Conservation (phyloP, 805 yeast genomes). For the Yarrowia sp. region DNA sequence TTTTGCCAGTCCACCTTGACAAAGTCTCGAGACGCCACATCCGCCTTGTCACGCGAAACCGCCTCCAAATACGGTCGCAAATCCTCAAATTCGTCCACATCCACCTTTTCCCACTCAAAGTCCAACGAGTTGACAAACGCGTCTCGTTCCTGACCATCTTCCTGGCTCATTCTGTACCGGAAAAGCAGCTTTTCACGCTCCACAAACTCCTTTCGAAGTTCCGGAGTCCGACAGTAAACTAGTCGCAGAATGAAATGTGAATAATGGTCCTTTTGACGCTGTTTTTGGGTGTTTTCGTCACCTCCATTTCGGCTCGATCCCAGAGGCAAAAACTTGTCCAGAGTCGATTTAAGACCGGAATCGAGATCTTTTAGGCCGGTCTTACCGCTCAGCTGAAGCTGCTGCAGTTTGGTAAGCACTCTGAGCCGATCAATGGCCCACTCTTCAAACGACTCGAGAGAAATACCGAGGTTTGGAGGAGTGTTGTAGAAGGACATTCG, state of each 20-base stretch:
- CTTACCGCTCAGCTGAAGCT: constrained; percentile 47
- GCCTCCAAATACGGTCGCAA: constrained; percentile 52
- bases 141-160: constrained; percentile 63
- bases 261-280: constrained; percentile 84
- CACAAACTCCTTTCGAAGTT: constrained; percentile 73
- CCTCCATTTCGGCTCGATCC: constrained; percentile 36
- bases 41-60: constrained; percentile 39
- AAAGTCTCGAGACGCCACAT: constrained; percentile 38
- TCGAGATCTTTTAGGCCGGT: constrained; percentile 81
- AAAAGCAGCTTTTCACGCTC: constrained; percentile 73
- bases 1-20: constrained; percentile 85
- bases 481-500: constrained; percentile 69
- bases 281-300: constrained; percentile 39
- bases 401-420: constrained; percentile 44
- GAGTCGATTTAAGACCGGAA: constrained; percentile 57
- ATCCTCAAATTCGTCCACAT: constrained; percentile 55
- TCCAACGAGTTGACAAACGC: constrained; percentile 64
- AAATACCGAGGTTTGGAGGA: constrained; percentile 83
- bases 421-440: constrained; percentile 94
- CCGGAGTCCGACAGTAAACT: constrained; percentile 82
- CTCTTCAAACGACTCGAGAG: constrained; percentile 85
- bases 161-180: constrained; percentile 62
- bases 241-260: constrained; percentile 85
- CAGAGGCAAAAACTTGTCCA: constrained; percentile 60
- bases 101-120: constrained; percentile 68